Evolutionary conservation across 805 yeast species (phyloP), one percentile per base, ranked within the genome.

Genomic region (Kluyveromyces lactis): DNA sequence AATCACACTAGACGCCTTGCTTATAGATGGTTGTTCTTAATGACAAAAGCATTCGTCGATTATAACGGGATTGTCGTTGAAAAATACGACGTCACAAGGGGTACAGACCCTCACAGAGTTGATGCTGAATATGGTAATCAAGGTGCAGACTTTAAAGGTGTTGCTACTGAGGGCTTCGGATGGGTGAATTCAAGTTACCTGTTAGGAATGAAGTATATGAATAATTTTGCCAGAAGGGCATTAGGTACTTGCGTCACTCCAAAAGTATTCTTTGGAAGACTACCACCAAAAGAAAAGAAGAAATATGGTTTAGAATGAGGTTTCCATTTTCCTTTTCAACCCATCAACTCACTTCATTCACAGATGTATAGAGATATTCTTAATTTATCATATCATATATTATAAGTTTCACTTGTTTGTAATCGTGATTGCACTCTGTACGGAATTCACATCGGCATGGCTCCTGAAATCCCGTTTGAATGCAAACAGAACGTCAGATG

Each of bases 111-210:
- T 1, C 97, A 90, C 58, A 74, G 79, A 46, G 97, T 92, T 18
- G 86, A 81, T 46, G 97, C 97, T 0, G 97, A 90, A 58, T 90
- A 90, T 61, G 98, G 98, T 17, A 90, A 90, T 58, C 97, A 92
- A 62, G 98, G 98, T 8, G 71, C 85, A 1, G 95, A 81, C 45
- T 85, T 87, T 56, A 82, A 83, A 58, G 95, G 95, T 34, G 96
- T 84, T 31, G 95, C 95, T 0, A 80, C 83, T 6, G 97, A 92
- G 63, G 98, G 98, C 1, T 90, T 90, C 61, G 98, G 97, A 1
- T 90, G 98, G 98, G 96, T 90, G 38, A 90, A 90, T 64, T 82
- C 97, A 4, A 79, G 92, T 50, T 87, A 75, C 60, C 52, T 81
- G 19, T 58, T 82, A 44, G 96, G 96, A 0, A 64, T 86, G 44